Evolutionary conservation across 352 stramenopile genomes (phyloP).

Genomic region (Phytophthora aleatoria): DNA sequence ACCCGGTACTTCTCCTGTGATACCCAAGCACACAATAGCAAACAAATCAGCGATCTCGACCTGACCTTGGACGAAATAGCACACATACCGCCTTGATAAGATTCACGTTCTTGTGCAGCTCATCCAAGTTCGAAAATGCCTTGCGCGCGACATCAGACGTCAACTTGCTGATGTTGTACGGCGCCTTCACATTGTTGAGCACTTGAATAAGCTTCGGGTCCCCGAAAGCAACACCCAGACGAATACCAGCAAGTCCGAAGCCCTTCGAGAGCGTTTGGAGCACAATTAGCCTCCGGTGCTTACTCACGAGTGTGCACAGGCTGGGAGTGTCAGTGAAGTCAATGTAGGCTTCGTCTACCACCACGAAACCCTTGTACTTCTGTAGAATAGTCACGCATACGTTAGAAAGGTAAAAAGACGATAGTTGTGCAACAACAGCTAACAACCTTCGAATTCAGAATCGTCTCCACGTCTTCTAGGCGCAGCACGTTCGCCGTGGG

Average conservation of each 20-base stretch:
- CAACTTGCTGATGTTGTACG: slow-evolving; percentile 99
- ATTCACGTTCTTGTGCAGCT: slow-evolving; percentile 64
- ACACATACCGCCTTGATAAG: slow-evolving; percentile 64
- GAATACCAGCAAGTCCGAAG: slow-evolving; percentile 97
- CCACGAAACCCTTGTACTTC: slow-evolving; percentile 93
- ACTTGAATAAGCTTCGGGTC: slow-evolving; percentile 94
- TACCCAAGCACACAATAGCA: not conserved
- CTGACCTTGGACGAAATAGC: not conserved
- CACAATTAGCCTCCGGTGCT: slow-evolving; percentile 95
- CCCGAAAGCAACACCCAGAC: slow-evolving; percentile 92
- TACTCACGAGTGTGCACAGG: slow-evolving; percentile 89
- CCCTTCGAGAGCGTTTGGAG: slow-evolving; percentile 98
- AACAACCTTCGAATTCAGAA: slow-evolving; percentile 82
- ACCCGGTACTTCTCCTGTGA: slow-evolving; percentile 84
- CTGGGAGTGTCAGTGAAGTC: slow-evolving; percentile 92
- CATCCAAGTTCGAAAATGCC: slow-evolving; percentile 59
- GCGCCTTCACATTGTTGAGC: slow-evolving; percentile 99
- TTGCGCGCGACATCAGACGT: slow-evolving; percentile 87
- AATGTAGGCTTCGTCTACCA: slow-evolving; percentile 99
- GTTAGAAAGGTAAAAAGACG: slow-evolving; percentile 1
- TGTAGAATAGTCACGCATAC: slow-evolving; percentile 17
- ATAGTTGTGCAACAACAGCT: not conserved
- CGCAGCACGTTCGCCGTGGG: slow-evolving; percentile 96
- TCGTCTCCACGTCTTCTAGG: slow-evolving; percentile 87
- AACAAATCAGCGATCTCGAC: slow-evolving; percentile 3